Conservation (phyloP, 1,284 basidiomycete genomes). For the Boletus smithii region DNA sequence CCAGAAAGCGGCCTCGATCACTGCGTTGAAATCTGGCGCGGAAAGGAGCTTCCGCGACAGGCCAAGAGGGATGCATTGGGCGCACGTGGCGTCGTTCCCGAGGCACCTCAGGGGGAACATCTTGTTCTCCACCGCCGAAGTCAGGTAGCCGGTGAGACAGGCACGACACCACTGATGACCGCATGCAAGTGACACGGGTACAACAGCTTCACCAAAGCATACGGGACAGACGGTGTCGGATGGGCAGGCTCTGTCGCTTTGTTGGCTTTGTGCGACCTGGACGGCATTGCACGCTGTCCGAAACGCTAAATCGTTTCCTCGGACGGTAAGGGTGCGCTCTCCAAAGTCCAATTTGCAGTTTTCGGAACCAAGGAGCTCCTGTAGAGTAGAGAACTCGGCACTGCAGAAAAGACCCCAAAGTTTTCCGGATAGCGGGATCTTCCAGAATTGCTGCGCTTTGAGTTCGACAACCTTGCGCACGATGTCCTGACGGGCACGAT, state of each 20-base stretch:
- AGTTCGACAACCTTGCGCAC: conserved; percentile 44
- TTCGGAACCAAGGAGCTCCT: conserved; percentile 38
- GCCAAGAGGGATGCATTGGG: conserved; percentile 47
- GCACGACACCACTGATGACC: conserved; percentile 62
- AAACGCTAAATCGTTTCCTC: conserved; percentile 35
- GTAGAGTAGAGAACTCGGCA: conserved; percentile 39
- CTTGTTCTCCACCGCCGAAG: conserved; percentile 51
- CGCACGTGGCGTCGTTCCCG: conserved; percentile 56
- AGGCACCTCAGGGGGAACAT: conserved; percentile 69
- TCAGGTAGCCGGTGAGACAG: conserved; percentile 57
- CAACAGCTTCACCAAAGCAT: conserved; percentile 46
- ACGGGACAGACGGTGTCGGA: conserved; percentile 29
- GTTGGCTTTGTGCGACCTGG: conserved; percentile 33
- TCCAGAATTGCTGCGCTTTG: conserved; percentile 38
- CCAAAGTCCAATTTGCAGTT: conserved; percentile 37
- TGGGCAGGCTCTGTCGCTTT: conserved; percentile 19
- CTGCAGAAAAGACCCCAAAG: conserved; percentile 46
- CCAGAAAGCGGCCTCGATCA: conserved; percentile 56
- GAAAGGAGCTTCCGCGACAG: conserved; percentile 49
- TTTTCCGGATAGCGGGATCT: conserved; percentile 45
- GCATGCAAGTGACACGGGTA: conserved; percentile 53
- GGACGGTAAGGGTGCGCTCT: conserved; percentile 33
- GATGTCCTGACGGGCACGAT: conserved; percentile 41
- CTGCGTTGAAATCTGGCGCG: conserved; percentile 46
- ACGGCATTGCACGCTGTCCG: conserved; percentile 41